A percentile compares a stretch with the other conserved stretches of the same genome.
Evolutionary conservation across 345 rosid genomes (phyloP).

Genomic region (Excoecaria agallocha): DNA sequence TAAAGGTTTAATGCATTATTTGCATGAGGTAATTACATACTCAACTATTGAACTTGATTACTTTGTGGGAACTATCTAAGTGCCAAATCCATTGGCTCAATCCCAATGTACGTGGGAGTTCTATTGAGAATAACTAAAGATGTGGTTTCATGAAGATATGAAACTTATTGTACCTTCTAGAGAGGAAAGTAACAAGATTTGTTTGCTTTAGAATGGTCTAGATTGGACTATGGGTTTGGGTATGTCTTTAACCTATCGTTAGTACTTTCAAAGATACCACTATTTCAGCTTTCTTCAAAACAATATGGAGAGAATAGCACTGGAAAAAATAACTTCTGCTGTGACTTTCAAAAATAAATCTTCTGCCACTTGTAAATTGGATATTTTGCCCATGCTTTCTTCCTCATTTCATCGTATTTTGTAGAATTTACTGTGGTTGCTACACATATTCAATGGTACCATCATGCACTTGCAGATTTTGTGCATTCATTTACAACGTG

Average conservation of each 20-base stretch:
- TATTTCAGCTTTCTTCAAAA: not conserved
- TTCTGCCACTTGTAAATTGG: not conserved
- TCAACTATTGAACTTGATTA: not conserved
- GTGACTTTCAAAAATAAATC: too few relatives aligned
- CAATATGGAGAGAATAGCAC: not conserved
- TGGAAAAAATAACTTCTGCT: not conserved
- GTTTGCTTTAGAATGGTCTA: not conserved
- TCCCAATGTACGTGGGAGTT: not conserved
- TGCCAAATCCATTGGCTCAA: not conserved
- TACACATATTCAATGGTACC: slow-evolving; percentile 1
- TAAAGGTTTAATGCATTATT: not conserved
- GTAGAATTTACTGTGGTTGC: not conserved
- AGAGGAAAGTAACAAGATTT: not conserved
- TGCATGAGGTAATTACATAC: not conserved
- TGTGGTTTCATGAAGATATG: not conserved
- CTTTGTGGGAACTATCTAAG: not conserved
- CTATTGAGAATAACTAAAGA: not conserved
- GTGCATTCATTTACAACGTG: slow-evolving; percentile 81
- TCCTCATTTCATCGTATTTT: not conserved
- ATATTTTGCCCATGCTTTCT: not conserved
- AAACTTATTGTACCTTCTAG: not conserved
- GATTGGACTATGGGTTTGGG: not conserved
- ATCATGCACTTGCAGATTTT: slow-evolving; percentile 58
- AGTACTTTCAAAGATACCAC: not conserved
- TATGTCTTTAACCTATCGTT: not conserved